A percentile compares a stretch with the other conserved stretches of the same genome.
phyloP scores from a whole-genome alignment of 345 rosid species.

The Linum tenue region DNA sequence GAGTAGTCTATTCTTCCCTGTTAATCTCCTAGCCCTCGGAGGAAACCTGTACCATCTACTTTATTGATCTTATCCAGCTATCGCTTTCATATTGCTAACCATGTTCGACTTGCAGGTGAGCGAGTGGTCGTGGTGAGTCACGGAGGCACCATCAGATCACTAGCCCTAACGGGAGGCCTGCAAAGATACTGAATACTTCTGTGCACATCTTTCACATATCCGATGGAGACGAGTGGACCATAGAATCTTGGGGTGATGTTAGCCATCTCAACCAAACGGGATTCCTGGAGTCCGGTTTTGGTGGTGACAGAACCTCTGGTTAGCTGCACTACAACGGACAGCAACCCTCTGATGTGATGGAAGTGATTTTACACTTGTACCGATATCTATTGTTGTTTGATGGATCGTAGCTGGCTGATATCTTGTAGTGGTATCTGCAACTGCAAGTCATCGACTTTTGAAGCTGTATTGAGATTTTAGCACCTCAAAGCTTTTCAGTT shows the following conservation, averaged over 20 bases:
- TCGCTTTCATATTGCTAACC: not conserved
- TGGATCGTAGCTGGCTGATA: not conserved
- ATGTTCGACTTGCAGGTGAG: slow-evolving; percentile 37
- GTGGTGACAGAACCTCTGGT: slow-evolving; percentile 65
- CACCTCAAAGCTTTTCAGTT: not conserved
- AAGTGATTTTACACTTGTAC: not conserved
- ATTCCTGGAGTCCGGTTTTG: slow-evolving; percentile 52
- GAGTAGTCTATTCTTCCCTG: too few relatives aligned
- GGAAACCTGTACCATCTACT: too few relatives aligned
- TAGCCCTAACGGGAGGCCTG: slow-evolving; percentile 39
- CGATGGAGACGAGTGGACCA: slow-evolving; percentile 40
- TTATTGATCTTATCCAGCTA: too few relatives aligned
- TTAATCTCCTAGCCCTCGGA: not conserved
- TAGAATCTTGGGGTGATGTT: slow-evolving; percentile 52
- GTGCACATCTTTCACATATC: slow-evolving; percentile 48
- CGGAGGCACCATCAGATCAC: slow-evolving; percentile 66
- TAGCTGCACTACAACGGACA: slow-evolving; percentile 14
- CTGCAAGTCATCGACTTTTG: not conserved
- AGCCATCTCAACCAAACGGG: slow-evolving; percentile 44
- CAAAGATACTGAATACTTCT: slow-evolving; percentile 59
- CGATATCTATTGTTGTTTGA: not conserved
- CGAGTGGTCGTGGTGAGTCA: slow-evolving; percentile 59
- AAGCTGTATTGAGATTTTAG: not conserved
- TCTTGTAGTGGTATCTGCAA: not conserved
- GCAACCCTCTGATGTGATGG: not conserved